Evolutionary conservation across 2,329 filamentous ascomycete genomes (phyloP).

Genomic region (Apiospora arundinis): DNA sequence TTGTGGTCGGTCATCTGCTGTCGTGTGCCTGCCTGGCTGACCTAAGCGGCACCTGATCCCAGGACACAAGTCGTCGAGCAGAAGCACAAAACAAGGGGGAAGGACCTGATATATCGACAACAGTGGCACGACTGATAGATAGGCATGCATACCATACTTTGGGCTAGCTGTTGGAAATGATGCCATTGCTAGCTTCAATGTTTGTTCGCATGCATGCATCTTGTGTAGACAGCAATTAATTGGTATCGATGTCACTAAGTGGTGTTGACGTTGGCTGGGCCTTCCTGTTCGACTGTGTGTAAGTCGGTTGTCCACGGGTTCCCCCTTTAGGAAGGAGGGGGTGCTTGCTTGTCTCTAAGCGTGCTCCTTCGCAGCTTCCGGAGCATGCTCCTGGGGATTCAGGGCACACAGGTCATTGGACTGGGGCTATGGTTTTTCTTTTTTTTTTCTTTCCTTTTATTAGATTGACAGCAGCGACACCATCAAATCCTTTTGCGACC

Average conservation of each 20-base stretch:
- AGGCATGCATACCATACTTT: not conserved
- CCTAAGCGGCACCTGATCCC: no score
- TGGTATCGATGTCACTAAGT: not conserved
- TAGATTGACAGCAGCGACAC: not conserved
- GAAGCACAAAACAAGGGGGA: no score
- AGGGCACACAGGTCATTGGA: not conserved
- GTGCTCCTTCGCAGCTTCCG: not conserved
- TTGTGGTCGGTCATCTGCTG: no score
- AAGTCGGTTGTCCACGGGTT: constrained; percentile 5
- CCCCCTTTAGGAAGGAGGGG: constrained; percentile 14
- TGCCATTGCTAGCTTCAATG: no score
- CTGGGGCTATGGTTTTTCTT: not conserved
- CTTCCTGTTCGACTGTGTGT: not conserved
- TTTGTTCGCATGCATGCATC: not conserved
- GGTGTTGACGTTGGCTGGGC: not conserved
- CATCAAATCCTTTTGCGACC: not conserved
- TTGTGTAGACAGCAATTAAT: not conserved
- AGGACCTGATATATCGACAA: no score
- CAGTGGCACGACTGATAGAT: not conserved
- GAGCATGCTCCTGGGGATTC: not conserved
- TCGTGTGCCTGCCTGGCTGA: no score
- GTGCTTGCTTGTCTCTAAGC: not conserved
- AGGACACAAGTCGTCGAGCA: no score
- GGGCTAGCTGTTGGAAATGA: no score
- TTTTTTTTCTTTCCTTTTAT: no score